A percentile compares a stretch with the other conserved stretches of the same genome.
Evolutionary conservation across 2,329 filamentous ascomycete species (phyloP).

Genomic region (Colletotrichum phormii): DNA sequence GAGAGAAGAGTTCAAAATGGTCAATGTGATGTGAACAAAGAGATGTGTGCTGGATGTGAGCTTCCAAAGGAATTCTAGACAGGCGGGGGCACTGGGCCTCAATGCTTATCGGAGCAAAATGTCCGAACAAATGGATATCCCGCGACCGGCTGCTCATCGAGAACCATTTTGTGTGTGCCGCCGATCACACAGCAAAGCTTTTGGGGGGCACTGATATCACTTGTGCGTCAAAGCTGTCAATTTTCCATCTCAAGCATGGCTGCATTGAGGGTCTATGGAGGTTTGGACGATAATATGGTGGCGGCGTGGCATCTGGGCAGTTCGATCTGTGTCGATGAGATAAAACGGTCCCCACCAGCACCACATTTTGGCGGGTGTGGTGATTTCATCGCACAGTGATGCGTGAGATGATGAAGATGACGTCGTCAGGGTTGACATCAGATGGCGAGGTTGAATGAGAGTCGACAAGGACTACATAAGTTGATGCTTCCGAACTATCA

Average conservation of each 20-base stretch:
- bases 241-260: conserved; percentile 2
- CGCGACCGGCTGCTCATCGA: conserved; percentile 2
- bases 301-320: conserved; percentile 2
- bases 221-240: conserved; percentile 29
- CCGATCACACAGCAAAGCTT: conserved; percentile 8
- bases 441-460: conserved; percentile 17
- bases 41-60: background rate
- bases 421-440: conserved; percentile 23
- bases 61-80: background rate
- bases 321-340: conserved; percentile 35
- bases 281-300: conserved; percentile 9
- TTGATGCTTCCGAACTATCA: background rate
- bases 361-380: conserved; percentile 36
- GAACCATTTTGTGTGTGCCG: background rate
- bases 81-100: background rate
- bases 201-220: conserved; percentile 30
- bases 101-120: background rate
- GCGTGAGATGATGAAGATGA: conserved; percentile 33
- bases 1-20: background rate
- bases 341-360: conserved; percentile 20
- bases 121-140: conserved; percentile 19
- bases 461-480: conserved; percentile 26
- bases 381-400: conserved; percentile 32
- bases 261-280: conserved; percentile 4
- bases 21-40: background rate